phyloP scores from a whole-genome alignment of 768 basidiomycete genomes.

The Calocybe indica region DNA sequence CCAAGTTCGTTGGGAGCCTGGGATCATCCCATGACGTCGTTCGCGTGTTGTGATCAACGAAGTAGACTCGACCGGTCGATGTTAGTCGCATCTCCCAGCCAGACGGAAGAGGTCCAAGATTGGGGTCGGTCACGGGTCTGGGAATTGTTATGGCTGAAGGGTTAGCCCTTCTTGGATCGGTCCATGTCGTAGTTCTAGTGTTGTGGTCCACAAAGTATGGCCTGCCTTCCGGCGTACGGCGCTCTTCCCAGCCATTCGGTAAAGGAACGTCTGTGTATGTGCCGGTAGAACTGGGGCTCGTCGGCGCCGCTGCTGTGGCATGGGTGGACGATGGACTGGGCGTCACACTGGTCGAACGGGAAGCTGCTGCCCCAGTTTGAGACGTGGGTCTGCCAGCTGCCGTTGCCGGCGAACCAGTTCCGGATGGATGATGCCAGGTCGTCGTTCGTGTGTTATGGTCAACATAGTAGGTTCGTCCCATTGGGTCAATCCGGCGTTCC shows the following conservation, averaged over 20 bases:
- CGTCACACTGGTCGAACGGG: constrained; percentile 18
- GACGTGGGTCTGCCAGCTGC: constrained; percentile 20
- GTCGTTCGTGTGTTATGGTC: constrained; percentile 81
- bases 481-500: constrained; percentile 74
- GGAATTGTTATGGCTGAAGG: constrained; percentile 33
- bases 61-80: constrained; percentile 79
- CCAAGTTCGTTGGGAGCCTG: constrained; percentile 73
- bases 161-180: constrained; percentile 67
- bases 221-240: constrained; percentile 83
- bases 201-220: constrained; percentile 66
- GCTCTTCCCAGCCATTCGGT: constrained; percentile 90
- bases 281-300: constrained; percentile 24
- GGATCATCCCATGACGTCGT: constrained; percentile 95
- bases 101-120: constrained; percentile 79
- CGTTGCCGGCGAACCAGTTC: constrained; percentile 18
- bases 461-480: constrained; percentile 77
- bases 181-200: constrained; percentile 88
- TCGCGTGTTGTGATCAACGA: constrained; percentile 87
- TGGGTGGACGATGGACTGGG: constrained; percentile 15
- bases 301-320: constrained; percentile 16
- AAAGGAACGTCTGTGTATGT: constrained; percentile 63
- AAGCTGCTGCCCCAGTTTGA: constrained; percentile 15
- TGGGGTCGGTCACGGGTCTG: constrained; percentile 43
- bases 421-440: constrained; percentile 65
- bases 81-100: constrained; percentile 97